A percentile compares a stretch with the other conserved stretches of the same genome.
These are phyloP conservation scores for Naumovozyma baii DNA, from an alignment of 805 yeast genomes.

Conservation along the genomic window DNA sequence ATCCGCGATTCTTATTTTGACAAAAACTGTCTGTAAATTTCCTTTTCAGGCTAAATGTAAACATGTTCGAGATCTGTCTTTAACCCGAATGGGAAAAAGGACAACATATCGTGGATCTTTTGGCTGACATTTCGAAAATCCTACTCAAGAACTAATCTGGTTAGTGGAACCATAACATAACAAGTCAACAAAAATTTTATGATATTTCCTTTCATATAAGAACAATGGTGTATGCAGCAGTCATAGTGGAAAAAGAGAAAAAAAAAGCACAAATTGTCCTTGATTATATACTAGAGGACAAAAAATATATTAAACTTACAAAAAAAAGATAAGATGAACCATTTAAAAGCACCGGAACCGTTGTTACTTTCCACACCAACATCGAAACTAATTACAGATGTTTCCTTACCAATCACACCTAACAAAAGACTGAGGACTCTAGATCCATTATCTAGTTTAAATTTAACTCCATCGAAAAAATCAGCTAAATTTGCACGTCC, in stretches of 20 bases:
- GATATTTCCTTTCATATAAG: background rate
- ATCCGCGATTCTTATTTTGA: background rate
- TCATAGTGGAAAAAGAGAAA: no score
- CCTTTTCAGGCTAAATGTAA: background rate
- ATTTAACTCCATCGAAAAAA: conserved; percentile 8
- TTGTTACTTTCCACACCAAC: conserved; percentile 11
- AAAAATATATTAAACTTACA: no score
- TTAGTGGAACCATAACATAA: background rate
- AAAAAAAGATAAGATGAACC: background rate
- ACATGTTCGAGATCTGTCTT: background rate
- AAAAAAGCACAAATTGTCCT: no score
- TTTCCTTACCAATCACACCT: conserved; percentile 10
- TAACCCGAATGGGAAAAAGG: background rate
- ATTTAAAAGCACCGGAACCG: conserved; percentile 1
- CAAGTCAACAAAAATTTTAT: no score
- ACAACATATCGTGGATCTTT: background rate
- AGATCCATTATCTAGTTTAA: background rate
- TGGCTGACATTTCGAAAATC: background rate
- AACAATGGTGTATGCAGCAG: no score
- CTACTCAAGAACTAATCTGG: background rate
- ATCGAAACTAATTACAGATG: conserved; percentile 3
- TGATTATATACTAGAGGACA: no score
- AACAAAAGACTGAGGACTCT: conserved; percentile 5
- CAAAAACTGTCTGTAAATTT: background rate
- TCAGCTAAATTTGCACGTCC: conserved; percentile 4